Evolutionary conservation across 1,284 basidiomycete species (phyloP).

Genomic region (Leucoagaricus sp.): DNA sequence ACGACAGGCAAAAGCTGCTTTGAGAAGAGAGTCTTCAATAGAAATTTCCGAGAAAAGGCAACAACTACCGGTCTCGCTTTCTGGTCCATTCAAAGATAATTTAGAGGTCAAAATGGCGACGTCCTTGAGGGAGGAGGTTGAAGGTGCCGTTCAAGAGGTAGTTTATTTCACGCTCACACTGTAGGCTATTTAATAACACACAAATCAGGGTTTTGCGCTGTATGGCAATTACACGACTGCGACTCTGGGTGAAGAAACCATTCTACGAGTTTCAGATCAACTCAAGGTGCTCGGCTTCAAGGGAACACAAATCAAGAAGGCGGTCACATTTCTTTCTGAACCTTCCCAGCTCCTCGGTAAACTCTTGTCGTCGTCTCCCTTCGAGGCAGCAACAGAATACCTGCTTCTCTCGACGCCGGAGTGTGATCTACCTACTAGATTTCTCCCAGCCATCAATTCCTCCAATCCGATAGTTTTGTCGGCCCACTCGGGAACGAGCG

Average conservation of each 20-base stretch:
- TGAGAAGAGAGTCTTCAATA: slow-evolving; percentile 40
- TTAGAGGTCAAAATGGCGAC: slow-evolving; percentile 89
- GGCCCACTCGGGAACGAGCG: slow-evolving; percentile 58
- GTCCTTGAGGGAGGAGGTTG: slow-evolving; percentile 77
- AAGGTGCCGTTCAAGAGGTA: slow-evolving; percentile 81
- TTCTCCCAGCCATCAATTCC: slow-evolving; percentile 62
- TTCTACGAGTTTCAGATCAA: slow-evolving; percentile 45
- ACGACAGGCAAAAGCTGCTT: slow-evolving; percentile 57
- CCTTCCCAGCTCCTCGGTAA: slow-evolving; percentile 53
- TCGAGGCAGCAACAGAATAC: slow-evolving; percentile 76
- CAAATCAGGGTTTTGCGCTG: slow-evolving; percentile 6
- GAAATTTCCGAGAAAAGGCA: slow-evolving; percentile 5
- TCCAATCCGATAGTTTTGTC: slow-evolving; percentile 70
- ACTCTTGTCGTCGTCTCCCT: slow-evolving; percentile 50
- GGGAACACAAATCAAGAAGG: slow-evolving; percentile 47
- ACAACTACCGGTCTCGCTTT: slow-evolving; percentile 7
- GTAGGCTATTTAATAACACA: neutral
- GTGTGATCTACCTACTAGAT: slow-evolving; percentile 72
- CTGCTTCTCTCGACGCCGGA: slow-evolving; percentile 76
- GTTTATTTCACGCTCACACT: neutral
- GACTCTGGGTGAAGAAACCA: slow-evolving; percentile 44
- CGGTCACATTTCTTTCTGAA: slow-evolving; percentile 51
- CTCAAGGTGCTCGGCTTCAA: slow-evolving; percentile 62
- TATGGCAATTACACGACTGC: slow-evolving; percentile 4
- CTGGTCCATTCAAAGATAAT: slow-evolving; percentile 57